A percentile compares a stretch with the other conserved stretches of the same genome.
These are phyloP conservation scores for Alternaria panax DNA, from an alignment of 2,329 filamentous ascomycete genomes.

Conservation along the genomic window DNA sequence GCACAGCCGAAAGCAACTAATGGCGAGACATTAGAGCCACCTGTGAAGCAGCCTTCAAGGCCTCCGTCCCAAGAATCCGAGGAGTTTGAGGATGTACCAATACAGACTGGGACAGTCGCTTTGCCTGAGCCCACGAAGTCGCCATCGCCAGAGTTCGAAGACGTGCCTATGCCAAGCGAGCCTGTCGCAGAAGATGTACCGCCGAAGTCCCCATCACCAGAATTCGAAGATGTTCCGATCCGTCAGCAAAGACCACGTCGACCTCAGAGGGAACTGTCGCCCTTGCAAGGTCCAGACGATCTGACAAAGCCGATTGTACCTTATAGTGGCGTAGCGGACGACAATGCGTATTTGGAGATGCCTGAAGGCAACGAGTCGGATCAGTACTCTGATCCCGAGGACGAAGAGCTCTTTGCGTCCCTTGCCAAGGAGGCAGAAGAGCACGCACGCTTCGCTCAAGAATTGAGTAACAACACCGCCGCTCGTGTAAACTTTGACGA, in stretches of 20 bases:
- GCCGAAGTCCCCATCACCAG: slow-evolving; percentile 55
- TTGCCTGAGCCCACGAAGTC: slow-evolving; percentile 44
- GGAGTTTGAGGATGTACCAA: slow-evolving; percentile 60
- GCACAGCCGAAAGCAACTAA: slow-evolving; percentile 2
- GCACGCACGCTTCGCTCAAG: slow-evolving; percentile 89
- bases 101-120: slow-evolving; percentile 9
- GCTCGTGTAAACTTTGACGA: slow-evolving; percentile 79
- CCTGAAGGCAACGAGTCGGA: slow-evolving; percentile 42
- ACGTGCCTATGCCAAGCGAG: slow-evolving; percentile 48
- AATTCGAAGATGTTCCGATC: slow-evolving; percentile 60
- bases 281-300: slow-evolving; percentile 39
- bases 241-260: slow-evolving; percentile 17
- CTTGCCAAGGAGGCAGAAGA: slow-evolving; percentile 92
- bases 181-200: slow-evolving; percentile 10
- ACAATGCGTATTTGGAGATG: slow-evolving; percentile 34
- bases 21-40: slow-evolving; percentile 29
- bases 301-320: slow-evolving; percentile 42
- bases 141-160: slow-evolving; percentile 60
- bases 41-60: slow-evolving; percentile 35
- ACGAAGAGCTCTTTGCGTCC: slow-evolving; percentile 85
- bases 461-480: slow-evolving; percentile 78
- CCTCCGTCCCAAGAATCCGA: slow-evolving; percentile 59
- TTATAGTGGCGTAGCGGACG: slow-evolving; percentile 41
- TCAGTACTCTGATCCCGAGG: slow-evolving; percentile 79
- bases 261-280: slow-evolving; percentile 32